A percentile compares a stretch with the other conserved stretches of the same genome.
These are phyloP conservation scores for Ramichloridium luteum DNA, from an alignment of 2,329 filamentous ascomycete genomes.

Conservation along the genomic window DNA sequence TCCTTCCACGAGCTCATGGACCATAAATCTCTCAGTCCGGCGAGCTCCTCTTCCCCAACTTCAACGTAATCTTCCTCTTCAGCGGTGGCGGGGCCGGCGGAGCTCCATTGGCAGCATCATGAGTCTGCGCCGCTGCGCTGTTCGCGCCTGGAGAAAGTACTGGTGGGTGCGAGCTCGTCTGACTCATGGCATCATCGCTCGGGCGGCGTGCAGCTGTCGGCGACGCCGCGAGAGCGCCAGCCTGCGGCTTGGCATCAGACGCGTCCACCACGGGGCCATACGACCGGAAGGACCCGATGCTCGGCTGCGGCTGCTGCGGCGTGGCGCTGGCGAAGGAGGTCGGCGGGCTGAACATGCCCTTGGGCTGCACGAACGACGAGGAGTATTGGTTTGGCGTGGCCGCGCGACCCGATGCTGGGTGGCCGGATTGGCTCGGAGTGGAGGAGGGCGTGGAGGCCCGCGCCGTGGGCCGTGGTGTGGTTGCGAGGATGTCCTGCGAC, in stretches of 20 bases:
- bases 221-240: too few species aligned
- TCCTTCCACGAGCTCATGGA: too few species aligned
- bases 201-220: slow-evolving; percentile 8
- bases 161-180: slow-evolving; percentile 4
- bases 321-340: too few species aligned
- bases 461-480: slow-evolving; percentile 8
- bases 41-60: slow-evolving; percentile 10
- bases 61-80: slow-evolving; percentile 19
- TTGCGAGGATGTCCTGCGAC: slow-evolving; percentile 13
- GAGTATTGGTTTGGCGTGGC: not conserved
- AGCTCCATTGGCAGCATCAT: not conserved
- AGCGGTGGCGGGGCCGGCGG: slow-evolving; percentile 7
- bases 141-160: slow-evolving; percentile 1
- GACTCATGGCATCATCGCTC: slow-evolving; percentile 7
- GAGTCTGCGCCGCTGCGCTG: not conserved
- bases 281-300: too few species aligned
- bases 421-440: not conserved
- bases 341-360: not conserved
- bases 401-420: not conserved
- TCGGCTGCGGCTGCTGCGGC: too few species aligned
- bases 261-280: too few species aligned
- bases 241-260: too few species aligned
- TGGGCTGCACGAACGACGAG: not conserved
- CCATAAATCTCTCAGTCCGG: too few species aligned
- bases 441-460: slow-evolving; percentile 6